Conservation (phyloP, 129 eudicot genomes). For the Flaveria bidentis region DNA sequence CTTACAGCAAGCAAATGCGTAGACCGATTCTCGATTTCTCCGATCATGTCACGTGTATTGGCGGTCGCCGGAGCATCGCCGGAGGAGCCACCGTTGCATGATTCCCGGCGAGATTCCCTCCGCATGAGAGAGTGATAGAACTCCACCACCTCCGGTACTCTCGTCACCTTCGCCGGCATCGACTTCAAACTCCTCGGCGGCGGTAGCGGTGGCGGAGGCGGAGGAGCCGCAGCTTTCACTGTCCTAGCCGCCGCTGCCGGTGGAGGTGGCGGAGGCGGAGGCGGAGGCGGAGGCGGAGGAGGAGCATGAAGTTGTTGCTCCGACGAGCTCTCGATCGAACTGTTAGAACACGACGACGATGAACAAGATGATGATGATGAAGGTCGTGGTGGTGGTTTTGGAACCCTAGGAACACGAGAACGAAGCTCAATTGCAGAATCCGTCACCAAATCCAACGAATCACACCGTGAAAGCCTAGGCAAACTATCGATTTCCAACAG, state of each 20-base stretch:
- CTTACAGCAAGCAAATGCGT: slow-evolving; percentile 89
- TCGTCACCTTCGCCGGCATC: slow-evolving; percentile 61
- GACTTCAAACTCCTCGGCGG: slow-evolving; percentile 46
- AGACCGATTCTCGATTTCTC: slow-evolving; percentile 96
- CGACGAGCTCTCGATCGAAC: slow-evolving; percentile 40
- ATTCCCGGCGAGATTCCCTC: slow-evolving; percentile 79
- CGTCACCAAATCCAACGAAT: slow-evolving; percentile 47
- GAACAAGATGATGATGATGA: slow-evolving; percentile 45
- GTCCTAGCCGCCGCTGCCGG: slow-evolving; percentile 47
- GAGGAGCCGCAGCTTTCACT: slow-evolving; percentile 35
- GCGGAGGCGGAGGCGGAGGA: slow-evolving; percentile 41
- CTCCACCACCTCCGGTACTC: slow-evolving; percentile 96
- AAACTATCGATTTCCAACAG: slow-evolving; percentile 33
- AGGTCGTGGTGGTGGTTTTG: slow-evolving; percentile 76
- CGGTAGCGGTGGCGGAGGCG: slow-evolving; percentile 47
- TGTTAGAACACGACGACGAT: slow-evolving; percentile 29
- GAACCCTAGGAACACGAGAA: slow-evolving; percentile 76
- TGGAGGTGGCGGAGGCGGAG: slow-evolving; percentile 55
- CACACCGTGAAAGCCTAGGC: slow-evolving; percentile 41
- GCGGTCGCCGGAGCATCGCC: slow-evolving; percentile 61
- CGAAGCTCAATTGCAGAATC: slow-evolving; percentile 38
- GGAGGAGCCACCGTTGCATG: slow-evolving; percentile 46
- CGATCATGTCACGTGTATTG: slow-evolving; percentile 83
- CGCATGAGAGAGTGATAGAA: slow-evolving; percentile 92
- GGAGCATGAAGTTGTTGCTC: slow-evolving; percentile 45